phyloP scores from a whole-genome alignment of 2,329 filamentous ascomycete species.

The Alternaria novae-zelandiae region DNA sequence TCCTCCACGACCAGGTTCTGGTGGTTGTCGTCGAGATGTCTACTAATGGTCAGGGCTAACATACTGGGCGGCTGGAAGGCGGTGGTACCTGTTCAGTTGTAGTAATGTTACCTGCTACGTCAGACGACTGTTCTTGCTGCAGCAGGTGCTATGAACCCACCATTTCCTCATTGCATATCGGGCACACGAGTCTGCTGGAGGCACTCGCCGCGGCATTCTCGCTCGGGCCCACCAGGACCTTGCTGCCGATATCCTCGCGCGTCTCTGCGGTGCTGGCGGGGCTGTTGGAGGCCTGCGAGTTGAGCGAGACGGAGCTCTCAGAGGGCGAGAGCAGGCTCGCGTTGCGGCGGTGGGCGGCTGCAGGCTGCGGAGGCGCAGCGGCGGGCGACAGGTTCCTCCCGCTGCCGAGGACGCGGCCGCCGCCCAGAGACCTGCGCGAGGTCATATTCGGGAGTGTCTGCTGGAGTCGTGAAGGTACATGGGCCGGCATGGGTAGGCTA shows the following conservation, averaged over 20 bases:
- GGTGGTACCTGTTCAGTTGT: slow-evolving; percentile 72
- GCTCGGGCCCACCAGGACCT: slow-evolving; percentile 73
- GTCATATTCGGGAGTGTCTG: slow-evolving; percentile 39
- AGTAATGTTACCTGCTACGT: slow-evolving; percentile 77
- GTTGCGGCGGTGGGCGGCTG: slow-evolving; percentile 47
- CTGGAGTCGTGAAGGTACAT: slow-evolving; percentile 25
- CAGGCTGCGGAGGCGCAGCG: slow-evolving; percentile 48
- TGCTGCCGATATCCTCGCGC: slow-evolving; percentile 77
- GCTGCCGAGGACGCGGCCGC: slow-evolving; percentile 88
- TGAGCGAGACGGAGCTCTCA: slow-evolving; percentile 77
- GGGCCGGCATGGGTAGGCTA: slow-evolving; percentile 13
- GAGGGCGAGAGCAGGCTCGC: slow-evolving; percentile 65
- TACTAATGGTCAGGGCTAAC: slow-evolving; percentile 39
- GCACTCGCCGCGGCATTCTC: slow-evolving; percentile 63
- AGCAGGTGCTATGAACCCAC: slow-evolving; percentile 55
- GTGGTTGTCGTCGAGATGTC: slow-evolving; percentile 86
- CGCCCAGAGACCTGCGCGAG: slow-evolving; percentile 74
- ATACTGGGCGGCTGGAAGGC: slow-evolving; percentile 7
- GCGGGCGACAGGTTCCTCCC: slow-evolving; percentile 80
- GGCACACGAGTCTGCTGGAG: slow-evolving; percentile 79
- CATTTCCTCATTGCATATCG: slow-evolving; percentile 99
- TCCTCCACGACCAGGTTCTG: slow-evolving; percentile 86
- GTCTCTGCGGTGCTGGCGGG: slow-evolving; percentile 72
- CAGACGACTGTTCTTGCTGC: slow-evolving; percentile 27
- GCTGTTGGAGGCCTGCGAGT: slow-evolving; percentile 75